Evolutionary conservation across 2,329 filamentous ascomycete species (phyloP).

Genomic region (Dothistroma pini): DNA sequence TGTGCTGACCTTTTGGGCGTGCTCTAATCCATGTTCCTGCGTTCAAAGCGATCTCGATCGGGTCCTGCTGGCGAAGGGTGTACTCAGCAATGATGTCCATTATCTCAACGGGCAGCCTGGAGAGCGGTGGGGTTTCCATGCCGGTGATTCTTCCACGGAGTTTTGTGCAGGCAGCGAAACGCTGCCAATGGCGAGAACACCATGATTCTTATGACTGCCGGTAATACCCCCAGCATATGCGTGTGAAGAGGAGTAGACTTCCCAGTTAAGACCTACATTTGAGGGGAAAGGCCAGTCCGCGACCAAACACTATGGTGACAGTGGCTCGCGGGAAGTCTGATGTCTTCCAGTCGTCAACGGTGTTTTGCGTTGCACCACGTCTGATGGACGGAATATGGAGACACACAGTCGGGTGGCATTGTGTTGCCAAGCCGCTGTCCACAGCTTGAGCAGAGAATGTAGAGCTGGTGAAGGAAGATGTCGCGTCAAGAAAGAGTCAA

Average conservation of each 20-base stretch:
- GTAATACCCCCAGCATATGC: background rate
- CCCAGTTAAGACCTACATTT: background rate
- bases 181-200: background rate
- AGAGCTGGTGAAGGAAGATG: background rate
- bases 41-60: background rate
- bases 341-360: background rate
- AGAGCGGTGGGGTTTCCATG: background rate
- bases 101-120: background rate
- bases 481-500: background rate
- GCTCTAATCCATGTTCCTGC: background rate
- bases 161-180: background rate
- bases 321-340: background rate
- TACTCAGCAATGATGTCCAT: background rate
- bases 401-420: too few relatives aligned
- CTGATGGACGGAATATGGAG: background rate
- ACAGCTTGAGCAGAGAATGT: background rate
- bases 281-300: background rate
- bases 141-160: background rate
- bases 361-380: background rate
- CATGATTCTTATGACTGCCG: background rate
- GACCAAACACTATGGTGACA: background rate
- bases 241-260: background rate
- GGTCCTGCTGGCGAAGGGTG: background rate
- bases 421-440: too few relatives aligned
- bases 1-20: background rate